Evolutionary conservation across 768 basidiomycete species (phyloP), one percentile per base, ranked within the genome.

Genomic region (Xerocomus potaroensis): DNA sequence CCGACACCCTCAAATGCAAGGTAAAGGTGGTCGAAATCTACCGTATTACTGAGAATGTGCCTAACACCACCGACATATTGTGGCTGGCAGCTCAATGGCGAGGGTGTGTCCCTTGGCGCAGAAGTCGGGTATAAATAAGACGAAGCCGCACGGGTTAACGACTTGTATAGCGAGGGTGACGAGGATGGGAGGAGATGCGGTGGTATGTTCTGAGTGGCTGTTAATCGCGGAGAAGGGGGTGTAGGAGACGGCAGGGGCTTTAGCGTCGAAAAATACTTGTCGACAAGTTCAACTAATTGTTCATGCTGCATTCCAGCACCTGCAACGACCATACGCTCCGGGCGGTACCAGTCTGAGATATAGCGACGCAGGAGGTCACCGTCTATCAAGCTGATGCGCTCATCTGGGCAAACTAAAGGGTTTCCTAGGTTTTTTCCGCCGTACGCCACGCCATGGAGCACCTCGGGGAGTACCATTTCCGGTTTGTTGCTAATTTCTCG

Each of bases 301-400:
- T 89, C 81, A 60, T 98, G 96, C 9, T 74, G 78, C 79, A 99
- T 86, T 9, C 96, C 96, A 0, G 91, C 87, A 10, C 91, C 94
- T 5, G 95, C 92, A 46, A 98, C 76, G 32, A 98, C 94, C 80
- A 99, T 96, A 44, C 90, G 73, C 61, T 97, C 95, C 0, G 96
- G 95, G 41, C 80, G 73, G 65, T 91, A 97, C 93, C 92, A 96
- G 32, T 83, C 78, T 45, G 71, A 69, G 72, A 87, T 81, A 50
- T 74, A 86, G 5, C 73, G 69, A 40, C 78, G 74, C 47, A 98
- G 73, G 19, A 79, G 68, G 34, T 74, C 64, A 23, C 74, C 72
- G 50, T 85, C 81, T 42, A 97, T 81, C 39, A 67, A 52, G 41
- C 80, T 71, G 59, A 96, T 79, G 33, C 87, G 80, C 18, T 94